Base-by-base conservation (phyloP, 768 basidiomycete genomes). In the Cubamyces sp. region DNA sequence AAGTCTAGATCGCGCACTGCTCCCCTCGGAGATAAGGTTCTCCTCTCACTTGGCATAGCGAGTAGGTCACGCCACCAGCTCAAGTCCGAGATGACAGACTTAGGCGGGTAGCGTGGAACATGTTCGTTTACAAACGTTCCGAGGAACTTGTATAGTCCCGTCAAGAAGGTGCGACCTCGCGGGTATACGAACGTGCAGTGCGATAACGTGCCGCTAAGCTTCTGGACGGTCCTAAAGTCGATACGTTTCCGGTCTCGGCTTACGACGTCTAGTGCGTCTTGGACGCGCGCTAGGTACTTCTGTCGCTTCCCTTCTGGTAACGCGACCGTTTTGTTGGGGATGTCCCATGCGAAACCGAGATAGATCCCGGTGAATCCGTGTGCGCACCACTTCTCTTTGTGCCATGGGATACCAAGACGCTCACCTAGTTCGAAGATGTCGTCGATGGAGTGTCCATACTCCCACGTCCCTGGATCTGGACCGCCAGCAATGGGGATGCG, bases 111-210 rank as follows among this genome's bases (percentile, higher is more conserved):
- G 0, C 68, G 63, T 0, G 28, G 25, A 1, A 45, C n/a, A 56
- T 62, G 60, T 2, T 57, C 19, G 39, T 69, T 63, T 9, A 60
- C 25, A 68, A 75, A 76, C 3, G 60, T 43, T 3, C 72, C 55
- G 15, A 72, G 45, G 54, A 73, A 74, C 19, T 62, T 61, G 15
- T 21, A 75, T 2, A 78, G 46, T 2, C 60, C 60, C 4, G 75
- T 54, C 3, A 77, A 70, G 48, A 64, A 66, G 3, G 75, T 64
- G 0, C 67, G 54, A 7, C 76, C 74, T 0, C 60, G 53, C 0
- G 54, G 56, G 49, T 74, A 70, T 0, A 77, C 71, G 41, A 76
- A 77, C 2, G 73, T 54, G 26, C 73, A 68, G 52, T 79, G 77
- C 5, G 69, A 72, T 0, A 79, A 66, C 1, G 74, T 71, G 0